These are phyloP conservation scores for Phytopythium aichiense DNA, from an alignment of 352 stramenopile genomes.

Conservation along the genomic window DNA sequence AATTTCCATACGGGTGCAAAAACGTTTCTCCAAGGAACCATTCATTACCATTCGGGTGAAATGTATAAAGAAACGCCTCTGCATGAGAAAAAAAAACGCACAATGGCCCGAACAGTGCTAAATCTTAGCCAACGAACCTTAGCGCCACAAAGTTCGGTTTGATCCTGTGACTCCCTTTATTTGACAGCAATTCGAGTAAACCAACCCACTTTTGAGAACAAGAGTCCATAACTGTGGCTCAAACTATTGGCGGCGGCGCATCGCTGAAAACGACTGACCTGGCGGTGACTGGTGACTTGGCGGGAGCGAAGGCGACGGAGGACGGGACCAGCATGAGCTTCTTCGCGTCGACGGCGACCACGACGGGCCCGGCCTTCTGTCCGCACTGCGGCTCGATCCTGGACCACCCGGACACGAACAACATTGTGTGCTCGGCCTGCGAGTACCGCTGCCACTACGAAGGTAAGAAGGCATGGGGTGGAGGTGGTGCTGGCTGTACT, in stretches of 20 bases:
- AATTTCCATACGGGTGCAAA: too few species aligned
- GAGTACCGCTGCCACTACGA: slow-evolving; percentile 83
- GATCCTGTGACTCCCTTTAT: too few species aligned
- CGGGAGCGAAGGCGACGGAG: too few species aligned
- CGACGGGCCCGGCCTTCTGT: slow-evolving; percentile 82
- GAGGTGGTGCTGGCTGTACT: not conserved
- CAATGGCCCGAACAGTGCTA: too few species aligned
- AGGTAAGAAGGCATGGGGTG: slow-evolving; percentile 27
- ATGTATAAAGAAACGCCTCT: too few species aligned
- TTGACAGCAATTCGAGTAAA: too few species aligned
- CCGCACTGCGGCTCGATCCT: slow-evolving; percentile 87
- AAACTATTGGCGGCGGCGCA: not conserved
- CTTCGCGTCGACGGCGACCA: slow-evolving; percentile 52
- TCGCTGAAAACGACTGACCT: not conserved
- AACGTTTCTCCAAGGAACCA: too few species aligned
- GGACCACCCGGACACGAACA: slow-evolving; percentile 84
- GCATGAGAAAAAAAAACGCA: too few species aligned
- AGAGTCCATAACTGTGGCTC: not conserved
- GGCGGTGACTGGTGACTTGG: too few species aligned
- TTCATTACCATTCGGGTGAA: too few species aligned
- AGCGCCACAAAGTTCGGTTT: too few species aligned
- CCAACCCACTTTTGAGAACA: not conserved
- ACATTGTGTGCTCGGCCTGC: slow-evolving; percentile 84
- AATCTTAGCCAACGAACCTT: too few species aligned
- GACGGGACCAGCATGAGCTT: slow-evolving; percentile 20